These are phyloP conservation scores for Botryotinia narcissicola DNA, from an alignment of 2,329 filamentous ascomycete species.

Conservation along the genomic window DNA sequence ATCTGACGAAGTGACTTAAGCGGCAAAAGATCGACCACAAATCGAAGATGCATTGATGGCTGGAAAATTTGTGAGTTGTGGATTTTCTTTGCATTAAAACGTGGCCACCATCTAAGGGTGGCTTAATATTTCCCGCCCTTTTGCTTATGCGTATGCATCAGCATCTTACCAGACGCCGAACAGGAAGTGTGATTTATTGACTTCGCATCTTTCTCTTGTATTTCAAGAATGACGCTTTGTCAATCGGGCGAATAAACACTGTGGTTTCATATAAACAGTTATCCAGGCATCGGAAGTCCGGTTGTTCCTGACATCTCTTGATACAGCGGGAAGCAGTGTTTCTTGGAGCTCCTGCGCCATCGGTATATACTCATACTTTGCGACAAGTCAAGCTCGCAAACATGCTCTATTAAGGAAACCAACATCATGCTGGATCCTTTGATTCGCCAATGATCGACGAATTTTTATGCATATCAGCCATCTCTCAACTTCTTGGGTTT, in stretches of 20 bases:
- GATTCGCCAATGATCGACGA: background rate
- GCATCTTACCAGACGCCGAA: background rate
- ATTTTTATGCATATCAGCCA: background rate
- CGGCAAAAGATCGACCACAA: background rate
- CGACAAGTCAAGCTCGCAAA: background rate
- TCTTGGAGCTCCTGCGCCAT: background rate
- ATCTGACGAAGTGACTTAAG: background rate
- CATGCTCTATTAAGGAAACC: no score
- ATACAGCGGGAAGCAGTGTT: background rate
- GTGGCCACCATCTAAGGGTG: slow-evolving; percentile 1
- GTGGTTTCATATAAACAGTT: background rate
- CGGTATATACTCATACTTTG: background rate
- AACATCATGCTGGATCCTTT: background rate
- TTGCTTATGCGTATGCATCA: slow-evolving; percentile 1
- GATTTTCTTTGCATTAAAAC: slow-evolving; percentile 16
- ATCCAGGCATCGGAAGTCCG: slow-evolving; percentile 4
- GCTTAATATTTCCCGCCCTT: slow-evolving; percentile 2
- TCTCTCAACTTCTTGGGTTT: background rate
- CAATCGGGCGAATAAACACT: background rate
- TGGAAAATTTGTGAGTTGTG: background rate
- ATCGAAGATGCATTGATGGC: background rate
- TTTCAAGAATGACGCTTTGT: background rate
- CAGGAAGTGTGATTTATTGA: slow-evolving; percentile 1
- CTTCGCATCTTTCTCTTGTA: background rate
- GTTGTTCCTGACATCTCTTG: background rate